Base-by-base conservation (phyloP, 768 basidiomycete species). In the Amanita muscaria region DNA sequence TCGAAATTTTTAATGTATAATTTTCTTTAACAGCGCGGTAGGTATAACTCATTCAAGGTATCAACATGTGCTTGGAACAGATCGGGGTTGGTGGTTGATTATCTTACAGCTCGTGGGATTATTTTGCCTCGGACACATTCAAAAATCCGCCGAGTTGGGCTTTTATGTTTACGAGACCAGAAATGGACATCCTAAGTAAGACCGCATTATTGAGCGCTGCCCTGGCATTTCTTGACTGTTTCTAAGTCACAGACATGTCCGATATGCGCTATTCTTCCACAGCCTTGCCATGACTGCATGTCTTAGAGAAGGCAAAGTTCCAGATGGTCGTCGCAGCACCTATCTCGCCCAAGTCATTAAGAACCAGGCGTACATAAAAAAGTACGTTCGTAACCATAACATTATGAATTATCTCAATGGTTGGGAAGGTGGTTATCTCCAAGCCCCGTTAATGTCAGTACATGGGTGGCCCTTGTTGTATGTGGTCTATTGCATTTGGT, bases 391-490 rank as follows among this genome's bases (percentile, higher is more conserved):
- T 30, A 19, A 24, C 4, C 27, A 21, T 18, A 3, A 30, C 2
- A 19, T 23, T 8, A 18, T 21, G 27, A 3, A 32, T 18, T 30
- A 22, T 30, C 38, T 34, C 19, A 35, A 49, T 25, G 18, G n/a
- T 32, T 43, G 40, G 33, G 46, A 52, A 83, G 81, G 49, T 87
- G 84, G 84, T 54, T 79, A 7, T 78, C 80, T 0, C 73, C 81
- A 1, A 80, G 80, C 51, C 79, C 83, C 8, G 74, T 81, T 21
- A 87, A 84, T 55, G 74, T 67, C 15, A 76, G 74, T 48, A 71
- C 78, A 14, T 85, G 83, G 84, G 65, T 81, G 25, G 74, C 79
- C 2, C 68, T 87, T 10, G 72, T 87, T 33, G 81, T 81, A 59
- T 49, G 73, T 39, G 23, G 11, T 14, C 16, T 8, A 32, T 22